These are phyloP conservation scores for Choanephora cucurbitarum DNA, from an alignment of 371 early-diverging fungal species.

Conservation along the genomic window DNA sequence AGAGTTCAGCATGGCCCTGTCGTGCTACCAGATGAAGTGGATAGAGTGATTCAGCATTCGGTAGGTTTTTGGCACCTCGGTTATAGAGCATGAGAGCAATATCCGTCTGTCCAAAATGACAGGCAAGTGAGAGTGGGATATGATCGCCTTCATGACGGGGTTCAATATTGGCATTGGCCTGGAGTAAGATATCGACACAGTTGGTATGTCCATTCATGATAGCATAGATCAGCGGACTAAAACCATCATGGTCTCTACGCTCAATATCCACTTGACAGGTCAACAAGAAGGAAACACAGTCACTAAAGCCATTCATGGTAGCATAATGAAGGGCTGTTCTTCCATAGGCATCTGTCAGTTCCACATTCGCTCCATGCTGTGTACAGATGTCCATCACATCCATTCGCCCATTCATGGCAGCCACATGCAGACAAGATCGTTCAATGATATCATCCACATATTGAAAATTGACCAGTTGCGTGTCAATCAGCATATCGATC, in stretches of 20 bases:
- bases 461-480: constrained; percentile 67
- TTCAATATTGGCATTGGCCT: constrained; percentile 66
- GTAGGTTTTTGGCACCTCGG: constrained; percentile 67
- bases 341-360: constrained; percentile 84
- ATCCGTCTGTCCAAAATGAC: constrained; percentile 87
- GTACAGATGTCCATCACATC: constrained; percentile 63
- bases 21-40: constrained; percentile 90
- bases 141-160: constrained; percentile 59
- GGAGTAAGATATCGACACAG: constrained; percentile 73
- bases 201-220: constrained; percentile 79
- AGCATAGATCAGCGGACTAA: constrained; percentile 83
- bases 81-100: constrained; percentile 80
- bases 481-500: constrained; percentile 64
- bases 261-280: constrained; percentile 59
- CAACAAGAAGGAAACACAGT: constrained; percentile 71
- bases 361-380: constrained; percentile 61
- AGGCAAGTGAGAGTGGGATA: constrained; percentile 83
- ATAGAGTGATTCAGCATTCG: constrained; percentile 77
- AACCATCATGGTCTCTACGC: constrained; percentile 87
- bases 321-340: constrained; percentile 91
- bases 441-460: constrained; percentile 92
- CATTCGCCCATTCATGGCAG: constrained; percentile 77
- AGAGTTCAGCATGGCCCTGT: constrained; percentile 80
- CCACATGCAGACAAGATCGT: constrained; percentile 87
- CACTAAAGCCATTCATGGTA: constrained; percentile 84